Evolutionary conservation across 176 grass and related monocot species (phyloP), one percentile per base, ranked within the genome.

Genomic region (Pontederia paniculata): DNA sequence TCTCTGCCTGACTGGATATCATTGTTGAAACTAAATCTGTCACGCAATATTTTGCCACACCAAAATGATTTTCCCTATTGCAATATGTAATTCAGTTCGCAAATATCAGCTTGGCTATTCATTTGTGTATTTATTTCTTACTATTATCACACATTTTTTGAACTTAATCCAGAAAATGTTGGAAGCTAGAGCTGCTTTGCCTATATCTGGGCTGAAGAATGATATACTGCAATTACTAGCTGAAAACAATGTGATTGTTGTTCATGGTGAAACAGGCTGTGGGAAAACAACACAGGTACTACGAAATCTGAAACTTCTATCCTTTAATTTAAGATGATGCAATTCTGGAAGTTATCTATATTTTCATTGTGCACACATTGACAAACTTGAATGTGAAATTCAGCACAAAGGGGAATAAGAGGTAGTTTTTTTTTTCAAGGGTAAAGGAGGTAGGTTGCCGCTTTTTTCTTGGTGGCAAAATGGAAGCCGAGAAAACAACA

Each of bases 201-300:
- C 90, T 59, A 96, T 96, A 18, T 77, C 82, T 74, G 74, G 74
- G 70, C 49, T 86, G 65, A 89, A 83, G 73, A 74, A 69, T 20
- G 74, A 83, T 73, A 67, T 96, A 67, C 67, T 96, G 54, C 76
- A 81, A 21, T 76, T 89, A 50, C 68, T 96, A 54, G 66, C 77
- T 75, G 85, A 86, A 63, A 83, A 86, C 65, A 79, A 96, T 71
- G 79, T 96, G 62, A 83, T 89, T 61, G 82, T 96, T 83, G 85
- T 96, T 75, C 78, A 82, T 52, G 90, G 90, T 17, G 90, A 96
- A 89, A 96, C 90, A 56, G 90, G 90, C 56, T 96, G 90, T 57
- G 90, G 90, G 54, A 96, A 96, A 86, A 96, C 90, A 75, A 96
- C 90, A 65, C 90, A 96, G 90, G 90, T 86, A 80, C 28, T 21